Evolutionary conservation across 345 rosid genomes (phyloP).

Genomic region (Melastoma malabathricum): DNA sequence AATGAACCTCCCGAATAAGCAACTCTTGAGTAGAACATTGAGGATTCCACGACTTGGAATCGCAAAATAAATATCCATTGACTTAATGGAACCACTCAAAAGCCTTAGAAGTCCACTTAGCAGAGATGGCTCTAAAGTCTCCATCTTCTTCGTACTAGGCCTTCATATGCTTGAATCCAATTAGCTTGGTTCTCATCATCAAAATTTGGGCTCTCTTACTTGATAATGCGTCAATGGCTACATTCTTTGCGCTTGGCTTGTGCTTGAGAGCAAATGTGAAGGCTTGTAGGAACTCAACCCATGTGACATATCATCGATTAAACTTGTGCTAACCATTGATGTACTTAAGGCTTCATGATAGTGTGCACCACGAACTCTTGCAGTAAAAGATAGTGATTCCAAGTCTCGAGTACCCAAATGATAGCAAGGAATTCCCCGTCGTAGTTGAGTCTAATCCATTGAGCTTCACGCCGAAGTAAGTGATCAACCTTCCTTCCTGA

Average conservation of each 20-base stretch:
- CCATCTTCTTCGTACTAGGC: too few species aligned
- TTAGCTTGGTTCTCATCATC: too few species aligned
- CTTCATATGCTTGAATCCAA: too few species aligned
- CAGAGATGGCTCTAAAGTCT: too few species aligned
- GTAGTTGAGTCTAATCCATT: neutral
- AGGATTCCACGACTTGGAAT: too few species aligned
- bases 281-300: neutral
- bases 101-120: too few species aligned
- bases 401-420: neutral
- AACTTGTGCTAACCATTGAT: neutral
- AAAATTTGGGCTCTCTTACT: neutral
- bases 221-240: neutral
- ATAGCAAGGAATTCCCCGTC: neutral
- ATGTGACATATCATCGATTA: neutral
- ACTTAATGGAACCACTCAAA: too few species aligned
- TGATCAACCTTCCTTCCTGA: neutral
- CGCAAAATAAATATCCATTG: too few species aligned
- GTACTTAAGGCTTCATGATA: neutral
- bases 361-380: neutral
- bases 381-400: too few species aligned
- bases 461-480: neutral
- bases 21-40: too few species aligned
- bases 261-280: too few species aligned
- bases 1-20: too few species aligned
- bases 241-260: neutral